Evolutionary conservation across 164 flowering plant species (phyloP), one percentile per base, ranked within the genome.

Genomic region (Warburgia ugandensis): DNA sequence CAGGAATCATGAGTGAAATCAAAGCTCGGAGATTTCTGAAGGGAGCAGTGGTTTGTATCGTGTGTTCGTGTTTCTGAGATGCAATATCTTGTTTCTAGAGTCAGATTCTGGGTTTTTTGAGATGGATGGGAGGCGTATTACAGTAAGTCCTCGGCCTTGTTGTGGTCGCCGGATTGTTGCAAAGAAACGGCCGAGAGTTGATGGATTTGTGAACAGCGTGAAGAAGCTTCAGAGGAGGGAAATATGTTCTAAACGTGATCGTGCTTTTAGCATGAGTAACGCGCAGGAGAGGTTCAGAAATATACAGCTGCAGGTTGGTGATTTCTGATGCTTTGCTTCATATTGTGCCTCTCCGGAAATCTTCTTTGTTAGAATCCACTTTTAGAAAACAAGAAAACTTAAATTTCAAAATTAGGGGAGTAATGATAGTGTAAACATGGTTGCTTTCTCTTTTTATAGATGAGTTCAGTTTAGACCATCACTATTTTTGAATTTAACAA

Each of bases 161-260:
- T 50, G 63, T 29, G 83, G 82, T 1, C 69, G 89, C 28, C 63
- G 99, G 14, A 71, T 92, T 31, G 44, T 76, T 50, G 99, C 95
- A 4, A 77, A 68, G 81, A 89, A 84, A 52, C 70, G 94, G 12
- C 72, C 72, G 7, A 74, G 85, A 1, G 67, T 58, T 0, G 92
- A 89, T 55, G 95, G 86, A 36, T 77, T 77, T 32, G 86, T 84
- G 8, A 92, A 92, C 69, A 86, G 89, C 52, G 92, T 89, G n/a
- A 88, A 77, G 79, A 92, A 92, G 79, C 79, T 92, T 14, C 94
- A 76, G 65, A 61, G 97, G 39, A 71, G 97, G 13, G 99, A 92
- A 78, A 92, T 92, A 31, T 73, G 75, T 29, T 79, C 91, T 10
- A 80, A 70, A 62, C 71, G 87, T 4, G 84, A 77, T 46, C 85